Evolutionary conservation across 2,329 filamentous ascomycete species (phyloP).

Genomic region (Alternaria atra): DNA sequence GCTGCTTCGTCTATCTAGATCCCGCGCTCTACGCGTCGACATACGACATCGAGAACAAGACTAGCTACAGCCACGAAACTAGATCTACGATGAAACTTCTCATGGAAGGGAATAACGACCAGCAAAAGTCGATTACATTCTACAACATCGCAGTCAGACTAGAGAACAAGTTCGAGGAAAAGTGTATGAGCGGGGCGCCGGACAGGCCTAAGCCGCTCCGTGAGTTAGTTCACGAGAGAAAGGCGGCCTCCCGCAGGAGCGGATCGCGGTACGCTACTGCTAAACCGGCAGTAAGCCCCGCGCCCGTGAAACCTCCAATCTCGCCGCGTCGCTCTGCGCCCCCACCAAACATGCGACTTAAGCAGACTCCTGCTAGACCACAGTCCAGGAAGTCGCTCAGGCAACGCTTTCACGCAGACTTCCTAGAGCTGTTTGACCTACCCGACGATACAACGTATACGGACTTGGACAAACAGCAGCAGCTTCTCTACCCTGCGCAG

Average conservation of each 20-base stretch:
- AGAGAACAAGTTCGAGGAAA: slow-evolving; percentile 21
- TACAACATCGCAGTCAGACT: slow-evolving; percentile 20
- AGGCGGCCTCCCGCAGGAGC: background rate
- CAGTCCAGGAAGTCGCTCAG: background rate
- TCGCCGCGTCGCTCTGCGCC: background rate
- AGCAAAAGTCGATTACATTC: slow-evolving; percentile 18
- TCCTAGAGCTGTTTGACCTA: slow-evolving; percentile 15
- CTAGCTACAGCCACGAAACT: slow-evolving; percentile 21
- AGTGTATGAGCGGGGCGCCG: slow-evolving; percentile 7
- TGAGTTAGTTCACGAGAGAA: slow-evolving; percentile 15
- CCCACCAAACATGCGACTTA: background rate
- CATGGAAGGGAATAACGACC: slow-evolving; percentile 13
- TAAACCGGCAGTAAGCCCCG: background rate
- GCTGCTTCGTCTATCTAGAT: slow-evolving; percentile 20
- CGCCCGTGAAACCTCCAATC: background rate
- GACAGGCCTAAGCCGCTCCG: slow-evolving; percentile 17
- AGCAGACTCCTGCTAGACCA: slow-evolving; percentile 7
- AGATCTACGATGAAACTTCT: slow-evolving; percentile 19
- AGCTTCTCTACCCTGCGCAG: slow-evolving; percentile 17
- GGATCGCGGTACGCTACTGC: background rate
- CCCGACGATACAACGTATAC: slow-evolving; percentile 1
- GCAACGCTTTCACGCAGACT: slow-evolving; percentile 11
- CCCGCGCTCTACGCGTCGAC: slow-evolving; percentile 3
- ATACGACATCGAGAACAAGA: slow-evolving; percentile 17
- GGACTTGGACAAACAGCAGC: slow-evolving; percentile 16